Base-by-base conservation (phyloP, 2,329 filamentous ascomycete species). In the Fusarium illudens region DNA sequence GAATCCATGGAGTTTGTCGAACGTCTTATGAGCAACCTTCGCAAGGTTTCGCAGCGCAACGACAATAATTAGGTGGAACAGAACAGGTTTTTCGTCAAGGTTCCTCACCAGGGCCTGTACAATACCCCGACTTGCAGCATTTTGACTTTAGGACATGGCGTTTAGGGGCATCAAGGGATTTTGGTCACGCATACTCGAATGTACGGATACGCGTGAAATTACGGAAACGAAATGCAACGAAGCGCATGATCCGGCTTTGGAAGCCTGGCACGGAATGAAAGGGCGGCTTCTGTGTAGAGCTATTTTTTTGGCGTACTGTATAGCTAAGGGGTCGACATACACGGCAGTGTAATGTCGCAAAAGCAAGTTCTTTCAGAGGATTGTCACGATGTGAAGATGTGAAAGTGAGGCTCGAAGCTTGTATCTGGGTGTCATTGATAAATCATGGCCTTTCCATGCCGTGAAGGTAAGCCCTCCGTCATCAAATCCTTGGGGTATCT, bases 1-100 rank as follows among this genome's bases (percentile, higher is more conserved):
- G 82, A 82, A 68, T 82, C 81, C n/a, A 80, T 81, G 76, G 77
- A 82, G 25, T 78, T 87, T 37, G 80, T 87, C 44, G 84, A 86
- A 72, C 81, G 81, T 64, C 83, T 87, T 79, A 82, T 87, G 79
- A 72, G 75, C 42, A 85, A 86, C 65, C 75, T 87, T 13, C 80
- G 81, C 39, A 78, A 81, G 51, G 81, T 80, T 10, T 79, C 77
- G 22, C 71, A 70, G 17, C 71, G 71, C 22, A 48, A 55, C 8
- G 54, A 50, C 19, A 30, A 29, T 10, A 13, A 46, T 22, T 65
- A 66, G 55, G 29, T 33, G 54, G 50, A 37, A 29, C 20, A 9
- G 42, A n/a, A 36, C 42, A 17, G 30, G 25, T 36, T 11, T 8
- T 13, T 15, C 12, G n/a, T 25, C 37, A 33, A 34, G 37, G 22